Evolutionary conservation across 129 eudicot genomes (phyloP), one percentile per base, ranked within the genome.

Genomic region (Logfia minima): DNA sequence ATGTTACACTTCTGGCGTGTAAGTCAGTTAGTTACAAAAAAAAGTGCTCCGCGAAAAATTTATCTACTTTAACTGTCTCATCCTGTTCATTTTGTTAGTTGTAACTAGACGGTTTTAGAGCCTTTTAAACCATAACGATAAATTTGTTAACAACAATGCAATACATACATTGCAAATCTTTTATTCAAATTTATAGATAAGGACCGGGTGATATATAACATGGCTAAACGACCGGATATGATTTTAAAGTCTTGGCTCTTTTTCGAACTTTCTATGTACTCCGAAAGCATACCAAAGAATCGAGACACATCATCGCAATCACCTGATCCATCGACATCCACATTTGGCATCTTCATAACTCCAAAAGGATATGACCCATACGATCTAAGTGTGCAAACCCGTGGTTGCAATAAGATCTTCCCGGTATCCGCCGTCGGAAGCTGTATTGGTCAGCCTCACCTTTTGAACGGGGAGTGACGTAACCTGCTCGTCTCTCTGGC

Each of bases 151-250:
- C 8, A 28, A 5, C 28, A 65, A 23, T 24, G 16, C 9, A 29
- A 64, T 31, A 29, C 7, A 65, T 35, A 65, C 5, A 65, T 65
- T 65, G 17, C 18, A 5, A 3, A 45, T 2, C 6, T 48, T 4
- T 48, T 5, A 13, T 62, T 24, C 11, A 5, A 8, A 31, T 18
- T 29, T 16, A 66, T 13, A 66, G 24, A 28, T 9, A 16, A 17
- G 43, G 41, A 74, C 1, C 4, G 3, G 16, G 3, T 9, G 14
- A 8, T 8, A 52, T 0, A 39, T 89, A 94, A 97, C 99, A 94
- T 94, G 82, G 99, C 97, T 45, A 94, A 90, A 32, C 97, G 99
- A 76, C 99, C 97, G 32, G 92, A 86, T 53, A 94, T 85, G 84
- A 84, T 94, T 87, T 91, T 96, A 67, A 91, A 87, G 66, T 94